Conservation (phyloP, 495 filamentous ascomycete genomes). For the Physcia stellaris region DNA sequence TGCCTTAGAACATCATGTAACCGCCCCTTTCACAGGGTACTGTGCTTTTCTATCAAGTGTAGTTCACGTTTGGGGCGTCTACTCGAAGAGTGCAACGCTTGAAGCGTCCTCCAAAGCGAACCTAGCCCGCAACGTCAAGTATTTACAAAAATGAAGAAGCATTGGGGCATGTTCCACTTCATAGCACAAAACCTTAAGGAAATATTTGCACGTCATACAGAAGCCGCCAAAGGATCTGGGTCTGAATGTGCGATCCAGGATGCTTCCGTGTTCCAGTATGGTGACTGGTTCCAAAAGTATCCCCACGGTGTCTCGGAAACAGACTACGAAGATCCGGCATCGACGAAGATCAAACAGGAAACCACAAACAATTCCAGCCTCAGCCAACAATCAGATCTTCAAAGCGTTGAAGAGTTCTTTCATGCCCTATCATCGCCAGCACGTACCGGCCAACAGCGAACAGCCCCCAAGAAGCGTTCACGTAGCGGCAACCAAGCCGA, state of each 20-base stretch:
- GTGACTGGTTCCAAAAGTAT: slow-evolving; percentile 95
- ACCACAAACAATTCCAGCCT: slow-evolving; percentile 68
- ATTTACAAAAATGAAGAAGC: slow-evolving; percentile 88
- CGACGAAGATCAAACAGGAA: slow-evolving; percentile 47
- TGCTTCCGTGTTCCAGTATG: slow-evolving; percentile 77
- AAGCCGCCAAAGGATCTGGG: slow-evolving; percentile 43
- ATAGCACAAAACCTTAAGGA: slow-evolving; percentile 89
- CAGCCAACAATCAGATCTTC: slow-evolving; percentile 73
- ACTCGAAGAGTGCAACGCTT: slow-evolving; percentile 63
- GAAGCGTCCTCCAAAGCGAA: slow-evolving; percentile 71
- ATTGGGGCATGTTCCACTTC: slow-evolving; percentile 97
- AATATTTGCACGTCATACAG: slow-evolving; percentile 73
- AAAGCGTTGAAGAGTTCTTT: slow-evolving; percentile 93
- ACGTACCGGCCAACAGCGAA: slow-evolving; percentile 31
- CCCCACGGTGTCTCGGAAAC: slow-evolving; percentile 77
- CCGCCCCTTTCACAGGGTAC: slow-evolving; percentile 88
- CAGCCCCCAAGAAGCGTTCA: slow-evolving; percentile 22
- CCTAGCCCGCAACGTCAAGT: slow-evolving; percentile 79
- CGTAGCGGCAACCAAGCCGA: slow-evolving; percentile 12
- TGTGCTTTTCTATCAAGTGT: slow-evolving; percentile 86
- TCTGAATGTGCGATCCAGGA: slow-evolving; percentile 39
- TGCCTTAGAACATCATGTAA: slow-evolving; percentile 62
- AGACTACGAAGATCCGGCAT: slow-evolving; percentile 69
- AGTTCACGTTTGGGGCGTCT: slow-evolving; percentile 84
- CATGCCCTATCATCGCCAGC: slow-evolving; percentile 59